Conservation (phyloP, 2,329 filamentous ascomycete genomes). For the Pestalotiopsis sp. region DNA sequence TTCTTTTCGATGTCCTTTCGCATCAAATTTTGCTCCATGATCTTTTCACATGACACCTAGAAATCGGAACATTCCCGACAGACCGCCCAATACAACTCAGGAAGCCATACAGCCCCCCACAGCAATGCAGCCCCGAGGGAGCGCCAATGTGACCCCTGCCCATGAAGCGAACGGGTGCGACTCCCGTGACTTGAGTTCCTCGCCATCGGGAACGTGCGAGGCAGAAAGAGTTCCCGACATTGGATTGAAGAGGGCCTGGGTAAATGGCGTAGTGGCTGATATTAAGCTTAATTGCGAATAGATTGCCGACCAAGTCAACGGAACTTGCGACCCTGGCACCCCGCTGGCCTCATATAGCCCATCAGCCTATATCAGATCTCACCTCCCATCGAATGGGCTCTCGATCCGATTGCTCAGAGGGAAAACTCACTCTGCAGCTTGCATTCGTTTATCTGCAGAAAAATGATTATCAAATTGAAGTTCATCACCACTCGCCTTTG, state of each 20-base stretch:
- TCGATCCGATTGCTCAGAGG: not conserved
- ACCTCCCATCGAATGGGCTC: not conserved
- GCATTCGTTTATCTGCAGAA: not conserved
- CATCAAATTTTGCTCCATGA: not conserved
- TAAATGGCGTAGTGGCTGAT: not conserved
- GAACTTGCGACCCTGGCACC: not conserved
- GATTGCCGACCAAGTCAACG: not conserved
- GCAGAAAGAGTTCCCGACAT: not conserved
- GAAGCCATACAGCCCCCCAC: not conserved
- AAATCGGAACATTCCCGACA: not conserved
- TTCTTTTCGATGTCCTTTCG: not conserved
- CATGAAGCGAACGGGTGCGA: not conserved
- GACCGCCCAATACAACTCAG: not conserved
- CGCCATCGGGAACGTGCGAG: not conserved
- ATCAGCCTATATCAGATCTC: constrained; percentile 1
- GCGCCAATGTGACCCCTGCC: not conserved
- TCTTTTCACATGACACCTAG: not conserved
- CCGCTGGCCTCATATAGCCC: not conserved
- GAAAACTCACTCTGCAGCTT: not conserved
- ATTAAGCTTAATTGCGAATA: not conserved
- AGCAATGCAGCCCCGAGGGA: not conserved
- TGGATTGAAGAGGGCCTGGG: not conserved
- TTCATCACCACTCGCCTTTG: no score
- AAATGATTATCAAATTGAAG: not conserved
- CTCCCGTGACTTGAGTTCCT: not conserved